Conservation (phyloP, 2,329 filamentous ascomycete species). For the Tolypocladium amazonense region DNA sequence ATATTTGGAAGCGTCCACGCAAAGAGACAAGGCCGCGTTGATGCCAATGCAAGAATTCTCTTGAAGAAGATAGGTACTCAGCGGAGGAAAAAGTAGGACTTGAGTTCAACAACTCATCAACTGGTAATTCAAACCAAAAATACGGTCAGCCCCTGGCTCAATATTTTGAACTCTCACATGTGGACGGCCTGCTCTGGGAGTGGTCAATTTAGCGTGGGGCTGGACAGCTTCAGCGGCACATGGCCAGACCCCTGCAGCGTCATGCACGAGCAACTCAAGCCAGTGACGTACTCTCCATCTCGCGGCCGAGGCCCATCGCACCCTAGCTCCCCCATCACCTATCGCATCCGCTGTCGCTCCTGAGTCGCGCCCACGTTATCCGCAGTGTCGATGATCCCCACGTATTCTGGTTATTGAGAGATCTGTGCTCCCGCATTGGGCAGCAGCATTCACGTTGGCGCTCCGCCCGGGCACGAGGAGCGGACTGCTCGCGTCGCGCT, state of each 20-base stretch:
- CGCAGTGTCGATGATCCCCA: neutral
- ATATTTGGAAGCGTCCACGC: neutral
- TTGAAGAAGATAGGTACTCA: neutral
- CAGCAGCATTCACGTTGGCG: conserved; percentile 4
- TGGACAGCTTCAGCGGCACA: neutral
- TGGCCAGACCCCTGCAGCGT: neutral
- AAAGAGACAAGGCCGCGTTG: neutral
- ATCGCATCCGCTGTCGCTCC: neutral
- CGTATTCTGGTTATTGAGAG: neutral
- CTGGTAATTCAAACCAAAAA: neutral
- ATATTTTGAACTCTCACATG: neutral
- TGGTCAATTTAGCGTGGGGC: neutral
- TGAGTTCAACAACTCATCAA: neutral
- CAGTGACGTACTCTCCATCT: neutral
- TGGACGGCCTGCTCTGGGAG: neutral
- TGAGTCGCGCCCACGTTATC: neutral
- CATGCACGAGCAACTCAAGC: neutral
- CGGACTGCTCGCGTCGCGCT: neutral
- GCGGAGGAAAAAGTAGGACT: neutral
- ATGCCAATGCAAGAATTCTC: neutral
- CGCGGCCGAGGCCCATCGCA: neutral
- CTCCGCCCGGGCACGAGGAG: neutral
- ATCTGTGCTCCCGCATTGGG: neutral
- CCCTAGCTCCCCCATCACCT: neutral
- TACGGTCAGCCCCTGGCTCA: neutral